Conservation (phyloP, 2,329 filamentous ascomycete genomes). For the Blumeria hordei region DNA sequence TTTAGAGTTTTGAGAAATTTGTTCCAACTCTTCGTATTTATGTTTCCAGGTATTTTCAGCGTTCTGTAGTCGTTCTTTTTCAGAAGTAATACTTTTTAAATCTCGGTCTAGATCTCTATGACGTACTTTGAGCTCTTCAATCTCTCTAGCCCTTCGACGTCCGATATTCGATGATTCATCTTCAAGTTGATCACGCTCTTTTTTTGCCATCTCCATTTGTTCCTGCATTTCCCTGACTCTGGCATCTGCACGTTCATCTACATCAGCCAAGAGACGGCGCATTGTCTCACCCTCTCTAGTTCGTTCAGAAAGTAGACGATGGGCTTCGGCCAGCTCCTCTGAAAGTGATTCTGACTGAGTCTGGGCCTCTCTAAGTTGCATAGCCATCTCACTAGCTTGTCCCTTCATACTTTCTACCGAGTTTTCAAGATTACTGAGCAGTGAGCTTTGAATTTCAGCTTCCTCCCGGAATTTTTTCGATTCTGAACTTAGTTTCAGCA, state of each 20-base stretch:
- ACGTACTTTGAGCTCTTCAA: conserved; percentile 62
- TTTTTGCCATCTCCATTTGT: conserved; percentile 70
- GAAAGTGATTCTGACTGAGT: conserved; percentile 66
- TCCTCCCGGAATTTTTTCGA: conserved; percentile 50
- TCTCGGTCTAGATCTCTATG: conserved; percentile 63
- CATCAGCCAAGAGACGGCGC: conserved; percentile 66
- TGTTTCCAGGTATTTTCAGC: conserved; percentile 51
- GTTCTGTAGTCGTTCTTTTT: conserved; percentile 54
- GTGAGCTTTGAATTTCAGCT: conserved; percentile 57
- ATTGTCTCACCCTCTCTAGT: conserved; percentile 88
- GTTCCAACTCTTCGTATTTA: conserved; percentile 53
- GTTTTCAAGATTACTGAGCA: conserved; percentile 66
- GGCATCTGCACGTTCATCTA: conserved; percentile 57
- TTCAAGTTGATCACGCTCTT: conserved; percentile 79
- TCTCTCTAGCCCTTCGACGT: conserved; percentile 53
- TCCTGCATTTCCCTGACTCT: conserved; percentile 75
- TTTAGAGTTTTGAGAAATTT: conserved; percentile 35
- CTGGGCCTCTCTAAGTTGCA: conserved; percentile 76
- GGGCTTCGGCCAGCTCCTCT: conserved; percentile 75
- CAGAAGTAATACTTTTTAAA: conserved; percentile 42
- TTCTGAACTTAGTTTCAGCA: conserved; percentile 43
- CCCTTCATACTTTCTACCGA: conserved; percentile 83
- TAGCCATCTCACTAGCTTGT: conserved; percentile 65
- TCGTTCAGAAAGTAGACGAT: conserved; percentile 64
- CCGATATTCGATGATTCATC: conserved; percentile 65